These are phyloP conservation scores for Trifolium repens DNA, from an alignment of 306 rosid genomes.

Conservation along the genomic window DNA sequence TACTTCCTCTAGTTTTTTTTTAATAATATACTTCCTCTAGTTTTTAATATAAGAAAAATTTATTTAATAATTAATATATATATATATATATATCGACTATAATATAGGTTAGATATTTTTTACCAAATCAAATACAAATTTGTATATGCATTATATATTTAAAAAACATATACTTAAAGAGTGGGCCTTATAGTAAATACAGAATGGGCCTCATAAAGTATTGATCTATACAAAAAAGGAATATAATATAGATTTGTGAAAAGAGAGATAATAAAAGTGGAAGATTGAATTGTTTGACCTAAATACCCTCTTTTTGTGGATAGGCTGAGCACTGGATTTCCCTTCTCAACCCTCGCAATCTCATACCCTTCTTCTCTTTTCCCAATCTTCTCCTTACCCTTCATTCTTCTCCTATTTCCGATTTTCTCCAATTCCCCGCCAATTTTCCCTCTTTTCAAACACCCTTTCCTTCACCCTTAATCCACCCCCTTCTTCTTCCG, in stretches of 20 bases:
- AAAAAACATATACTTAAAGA: too few species aligned
- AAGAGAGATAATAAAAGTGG: not conserved
- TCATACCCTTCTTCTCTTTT: constrained; percentile 61
- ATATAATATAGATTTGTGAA: not conserved
- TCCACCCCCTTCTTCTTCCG: too few species aligned
- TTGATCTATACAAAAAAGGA: not conserved
- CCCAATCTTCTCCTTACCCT: constrained; percentile 73
- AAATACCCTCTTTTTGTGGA: constrained; percentile 79
- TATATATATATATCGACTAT: too few species aligned
- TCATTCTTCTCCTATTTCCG: constrained; percentile 52
- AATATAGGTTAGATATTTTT: too few species aligned
- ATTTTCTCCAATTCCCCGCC: constrained; percentile 89
- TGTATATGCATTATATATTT: too few species aligned
- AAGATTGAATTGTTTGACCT: constrained; percentile 60
- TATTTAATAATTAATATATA: too few species aligned
- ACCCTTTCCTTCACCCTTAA: constrained; percentile 16
- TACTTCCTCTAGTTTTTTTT: too few species aligned
- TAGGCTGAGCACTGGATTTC: constrained; percentile 67
- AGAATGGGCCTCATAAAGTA: not conserved
- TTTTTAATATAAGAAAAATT: too few species aligned
- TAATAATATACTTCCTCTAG: too few species aligned
- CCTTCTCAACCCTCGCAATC: constrained; percentile 76
- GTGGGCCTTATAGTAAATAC: not conserved
- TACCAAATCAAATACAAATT: too few species aligned
- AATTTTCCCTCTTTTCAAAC: constrained; percentile 66